Percentiles rank a stretch among this genome's conserved stretches.
These are phyloP conservation scores for Nigrograna mackinnonii DNA, from an alignment of 2,329 filamentous ascomycete genomes.

Conservation along the genomic window DNA sequence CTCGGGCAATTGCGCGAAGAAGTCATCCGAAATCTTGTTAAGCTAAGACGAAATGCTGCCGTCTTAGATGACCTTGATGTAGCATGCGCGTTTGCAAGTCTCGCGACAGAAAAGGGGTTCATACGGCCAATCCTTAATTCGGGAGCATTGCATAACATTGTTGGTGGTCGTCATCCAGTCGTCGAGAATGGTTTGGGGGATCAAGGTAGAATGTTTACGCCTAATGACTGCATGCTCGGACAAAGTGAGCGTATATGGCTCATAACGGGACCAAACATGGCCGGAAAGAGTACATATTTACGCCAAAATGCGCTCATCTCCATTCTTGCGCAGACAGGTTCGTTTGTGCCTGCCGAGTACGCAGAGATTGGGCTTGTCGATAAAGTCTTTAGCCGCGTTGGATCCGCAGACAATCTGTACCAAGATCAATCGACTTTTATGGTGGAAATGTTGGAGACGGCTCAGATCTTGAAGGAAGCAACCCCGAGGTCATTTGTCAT, in stretches of 20 bases:
- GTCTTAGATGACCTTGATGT: slow-evolving; percentile 94
- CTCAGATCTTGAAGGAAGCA: slow-evolving; percentile 82
- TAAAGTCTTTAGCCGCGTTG: slow-evolving; percentile 84
- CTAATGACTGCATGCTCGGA: slow-evolving; percentile 86
- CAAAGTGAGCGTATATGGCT: slow-evolving; percentile 71
- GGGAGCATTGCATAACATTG: slow-evolving; percentile 68
- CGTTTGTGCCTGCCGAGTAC: slow-evolving; percentile 86
- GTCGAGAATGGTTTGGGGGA: slow-evolving; percentile 82
- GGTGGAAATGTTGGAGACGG: slow-evolving; percentile 99
- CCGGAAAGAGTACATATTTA: slow-evolving; percentile 93
- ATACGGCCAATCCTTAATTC: slow-evolving; percentile 73
- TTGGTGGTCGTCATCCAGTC: slow-evolving; percentile 88
- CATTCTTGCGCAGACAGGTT: slow-evolving; percentile 89
- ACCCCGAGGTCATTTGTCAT: slow-evolving; percentile 85
- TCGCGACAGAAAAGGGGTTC: slow-evolving; percentile 76
- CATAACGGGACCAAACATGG: slow-evolving; percentile 93
- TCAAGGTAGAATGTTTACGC: slow-evolving; percentile 79
- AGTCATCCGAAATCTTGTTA: slow-evolving; percentile 81
- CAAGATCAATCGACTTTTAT: slow-evolving; percentile 97
- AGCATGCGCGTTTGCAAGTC: slow-evolving; percentile 77
- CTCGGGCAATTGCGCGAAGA: slow-evolving; percentile 73
- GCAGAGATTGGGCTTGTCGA: slow-evolving; percentile 92
- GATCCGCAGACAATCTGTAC: slow-evolving; percentile 94
- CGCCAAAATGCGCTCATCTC: slow-evolving; percentile 95
- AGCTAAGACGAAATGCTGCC: slow-evolving; percentile 84